Evolutionary conservation across 192 early-diverging fungal species (phyloP).

Genomic region (Cladochytrium replicatum): DNA sequence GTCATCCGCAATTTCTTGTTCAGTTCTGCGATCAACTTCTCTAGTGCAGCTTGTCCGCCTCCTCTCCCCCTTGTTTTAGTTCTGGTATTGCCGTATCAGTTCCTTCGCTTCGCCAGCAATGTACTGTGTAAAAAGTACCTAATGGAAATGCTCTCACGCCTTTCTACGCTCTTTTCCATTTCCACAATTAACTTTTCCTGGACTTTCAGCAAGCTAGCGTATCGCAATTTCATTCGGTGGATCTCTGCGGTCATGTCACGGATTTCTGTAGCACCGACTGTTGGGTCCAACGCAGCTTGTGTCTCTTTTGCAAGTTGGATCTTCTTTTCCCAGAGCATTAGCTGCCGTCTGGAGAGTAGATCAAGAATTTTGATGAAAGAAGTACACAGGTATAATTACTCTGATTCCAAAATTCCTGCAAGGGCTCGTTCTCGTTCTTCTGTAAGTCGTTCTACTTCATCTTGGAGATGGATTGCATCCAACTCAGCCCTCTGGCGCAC

Average conservation of each 20-base stretch:
- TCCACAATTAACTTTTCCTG: constrained; percentile 56
- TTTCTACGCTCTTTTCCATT: constrained; percentile 53
- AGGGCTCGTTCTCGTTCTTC: constrained; percentile 44
- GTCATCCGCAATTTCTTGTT: constrained; percentile 36
- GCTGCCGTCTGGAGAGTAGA: constrained; percentile 35
- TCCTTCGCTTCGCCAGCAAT: background rate
- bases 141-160: constrained; percentile 44
- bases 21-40: constrained; percentile 45
- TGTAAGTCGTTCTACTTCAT: constrained; percentile 32
- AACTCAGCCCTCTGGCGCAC: constrained; percentile 34
- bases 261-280: constrained; percentile 51
- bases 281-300: constrained; percentile 50
- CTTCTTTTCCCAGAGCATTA: constrained; percentile 62
- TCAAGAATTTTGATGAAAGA: constrained; percentile 1
- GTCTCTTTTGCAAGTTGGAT: constrained; percentile 60
- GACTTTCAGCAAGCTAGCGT: constrained; percentile 46
- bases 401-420: constrained; percentile 44
- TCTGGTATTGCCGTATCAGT: too few relatives aligned
- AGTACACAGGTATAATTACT: constrained; percentile 24
- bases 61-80: constrained; percentile 39
- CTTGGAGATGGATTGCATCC: constrained; percentile 39
- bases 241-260: constrained; percentile 50
- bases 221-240: constrained; percentile 52
- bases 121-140: constrained; percentile 12
- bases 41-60: constrained; percentile 30